Conservation (phyloP, 2,329 filamentous ascomycete genomes). For the Fusarium buharicum region DNA sequence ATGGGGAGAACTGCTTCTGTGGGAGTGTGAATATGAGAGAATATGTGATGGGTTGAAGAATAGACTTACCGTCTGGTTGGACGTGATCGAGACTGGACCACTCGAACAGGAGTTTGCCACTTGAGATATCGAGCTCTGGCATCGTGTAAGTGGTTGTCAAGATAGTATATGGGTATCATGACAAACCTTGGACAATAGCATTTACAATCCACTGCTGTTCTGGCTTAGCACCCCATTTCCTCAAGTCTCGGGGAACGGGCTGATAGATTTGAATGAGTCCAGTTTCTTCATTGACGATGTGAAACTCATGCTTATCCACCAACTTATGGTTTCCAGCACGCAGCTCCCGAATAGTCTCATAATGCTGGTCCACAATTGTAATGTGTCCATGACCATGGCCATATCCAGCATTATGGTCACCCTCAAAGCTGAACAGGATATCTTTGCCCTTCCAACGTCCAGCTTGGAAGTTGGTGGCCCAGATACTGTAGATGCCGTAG, state of each 20-base stretch:
- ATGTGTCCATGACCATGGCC: too few species aligned
- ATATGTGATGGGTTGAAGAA: too few species aligned
- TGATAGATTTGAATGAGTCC: constrained; percentile 65
- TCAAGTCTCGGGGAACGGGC: constrained; percentile 58
- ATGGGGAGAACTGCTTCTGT: constrained; percentile 59
- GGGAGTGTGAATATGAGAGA: neutral
- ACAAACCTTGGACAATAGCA: constrained; percentile 59
- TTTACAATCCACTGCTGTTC: constrained; percentile 67
- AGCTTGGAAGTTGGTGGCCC: constrained; percentile 62
- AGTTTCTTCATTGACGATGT: constrained; percentile 62
- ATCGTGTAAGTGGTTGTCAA: too few species aligned
- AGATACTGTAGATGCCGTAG: constrained; percentile 61
- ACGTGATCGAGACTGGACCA: constrained; percentile 12
- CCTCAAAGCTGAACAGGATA: constrained; percentile 64
- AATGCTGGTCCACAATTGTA: too few species aligned
- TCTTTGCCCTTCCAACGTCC: constrained; percentile 57
- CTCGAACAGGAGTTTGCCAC: constrained; percentile 30
- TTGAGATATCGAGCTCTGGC: constrained; percentile 31
- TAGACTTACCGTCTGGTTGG: too few species aligned
- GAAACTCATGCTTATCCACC: constrained; percentile 60
- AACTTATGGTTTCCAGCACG: neutral
- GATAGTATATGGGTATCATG: neutral
- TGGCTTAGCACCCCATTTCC: constrained; percentile 45
- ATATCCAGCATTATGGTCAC: constrained; percentile 30
- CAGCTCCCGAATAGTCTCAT: neutral